Evolutionary conservation across 805 yeast genomes (phyloP).

Genomic region (Sugiyamaella boreocaroliniensis): DNA sequence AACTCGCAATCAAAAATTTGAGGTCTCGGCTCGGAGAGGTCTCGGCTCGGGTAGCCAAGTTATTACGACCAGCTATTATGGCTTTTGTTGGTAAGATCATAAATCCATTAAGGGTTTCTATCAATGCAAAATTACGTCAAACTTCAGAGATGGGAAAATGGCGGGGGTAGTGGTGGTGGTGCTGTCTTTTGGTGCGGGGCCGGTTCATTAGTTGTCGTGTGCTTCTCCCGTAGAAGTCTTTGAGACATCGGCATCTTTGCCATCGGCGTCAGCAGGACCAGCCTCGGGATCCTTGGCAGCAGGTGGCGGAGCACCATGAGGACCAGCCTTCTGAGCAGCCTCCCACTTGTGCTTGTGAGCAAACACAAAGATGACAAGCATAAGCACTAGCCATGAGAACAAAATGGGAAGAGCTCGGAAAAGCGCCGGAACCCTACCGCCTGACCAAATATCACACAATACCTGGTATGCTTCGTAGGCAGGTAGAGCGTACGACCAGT

Average conservation of each 20-base stretch:
- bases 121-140: too few species aligned
- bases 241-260: neutral
- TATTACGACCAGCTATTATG: too few species aligned
- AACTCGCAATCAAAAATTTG: too few species aligned
- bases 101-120: too few species aligned
- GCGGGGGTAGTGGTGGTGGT: too few species aligned
- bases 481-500: conserved; percentile 14
- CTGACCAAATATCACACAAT: conserved; percentile 12
- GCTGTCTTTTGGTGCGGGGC: too few species aligned
- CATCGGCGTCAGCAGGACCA: neutral
- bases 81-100: too few species aligned
- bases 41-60: too few species aligned
- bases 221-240: neutral
- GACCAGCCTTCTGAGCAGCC: neutral
- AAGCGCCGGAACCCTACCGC: conserved; percentile 6
- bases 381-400: conserved; percentile 5
- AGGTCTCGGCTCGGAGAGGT: too few species aligned
- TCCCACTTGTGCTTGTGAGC: neutral
- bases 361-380: neutral
- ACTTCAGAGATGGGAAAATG: too few species aligned
- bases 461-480: conserved; percentile 6
- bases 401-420: conserved; percentile 12
- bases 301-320: neutral
- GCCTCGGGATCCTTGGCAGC: neutral
- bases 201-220: too few species aligned